Evolutionary conservation across 2,329 filamentous ascomycete genomes (phyloP).

Genomic region (Capronia americana): DNA sequence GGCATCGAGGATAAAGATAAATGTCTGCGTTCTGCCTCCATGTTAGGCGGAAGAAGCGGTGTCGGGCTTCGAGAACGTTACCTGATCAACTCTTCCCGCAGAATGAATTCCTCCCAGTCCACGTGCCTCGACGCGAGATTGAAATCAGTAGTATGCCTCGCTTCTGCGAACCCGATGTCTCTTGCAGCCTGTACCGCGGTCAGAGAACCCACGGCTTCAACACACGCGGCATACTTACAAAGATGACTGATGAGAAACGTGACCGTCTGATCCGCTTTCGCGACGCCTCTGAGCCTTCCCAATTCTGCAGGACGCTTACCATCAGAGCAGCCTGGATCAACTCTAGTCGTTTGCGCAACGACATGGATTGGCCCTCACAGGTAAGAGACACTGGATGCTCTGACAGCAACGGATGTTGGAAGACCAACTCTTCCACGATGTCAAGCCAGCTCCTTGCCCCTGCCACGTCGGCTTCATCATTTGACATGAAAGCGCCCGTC

Average conservation of each 20-base stretch:
- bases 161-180: neutral
- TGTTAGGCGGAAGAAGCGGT: neutral
- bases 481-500: neutral
- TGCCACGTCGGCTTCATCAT: neutral
- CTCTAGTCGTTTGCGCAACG: neutral
- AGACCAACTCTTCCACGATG: neutral
- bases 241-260: neutral
- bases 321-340: neutral
- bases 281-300: neutral
- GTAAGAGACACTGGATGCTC: neutral
- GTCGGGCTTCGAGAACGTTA: neutral
- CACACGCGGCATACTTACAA: neutral
- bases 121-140: neutral
- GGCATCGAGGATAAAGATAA: neutral
- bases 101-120: neutral
- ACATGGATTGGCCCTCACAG: neutral
- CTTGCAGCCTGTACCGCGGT: neutral
- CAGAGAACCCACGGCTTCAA: neutral
- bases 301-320: neutral
- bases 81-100: neutral
- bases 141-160: neutral
- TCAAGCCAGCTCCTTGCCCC: neutral
- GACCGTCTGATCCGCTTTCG: neutral
- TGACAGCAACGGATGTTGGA: neutral
- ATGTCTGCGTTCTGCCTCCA: neutral